These are phyloP conservation scores for Phoma sp. DNA, from an alignment of 2,329 filamentous ascomycete genomes.

Conservation along the genomic window DNA sequence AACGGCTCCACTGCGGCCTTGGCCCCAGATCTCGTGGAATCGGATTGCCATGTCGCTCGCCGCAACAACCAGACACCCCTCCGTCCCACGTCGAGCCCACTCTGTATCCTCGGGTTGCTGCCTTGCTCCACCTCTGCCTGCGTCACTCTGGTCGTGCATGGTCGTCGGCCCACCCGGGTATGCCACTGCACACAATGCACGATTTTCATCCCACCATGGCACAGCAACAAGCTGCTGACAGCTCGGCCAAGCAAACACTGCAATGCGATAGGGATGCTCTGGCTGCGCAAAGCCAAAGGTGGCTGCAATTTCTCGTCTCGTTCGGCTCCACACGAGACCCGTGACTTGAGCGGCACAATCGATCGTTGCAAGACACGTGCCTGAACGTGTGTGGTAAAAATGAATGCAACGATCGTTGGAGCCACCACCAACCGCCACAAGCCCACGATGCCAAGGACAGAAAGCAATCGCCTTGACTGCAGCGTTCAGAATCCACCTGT, in stretches of 20 bases:
- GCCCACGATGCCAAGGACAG: constrained; percentile 87
- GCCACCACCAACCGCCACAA: constrained; percentile 90
- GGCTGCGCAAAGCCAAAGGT: constrained; percentile 94
- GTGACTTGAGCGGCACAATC: constrained; percentile 94
- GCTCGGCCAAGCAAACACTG: constrained; percentile 92
- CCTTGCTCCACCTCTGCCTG: constrained; percentile 15
- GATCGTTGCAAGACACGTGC: constrained; percentile 85
- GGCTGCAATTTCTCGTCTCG: constrained; percentile 83
- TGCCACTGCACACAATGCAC: constrained; percentile 85
- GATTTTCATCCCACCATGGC: constrained; percentile 78
- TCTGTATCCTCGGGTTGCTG: constrained; percentile 59
- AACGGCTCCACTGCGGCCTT: constrained; percentile 54
- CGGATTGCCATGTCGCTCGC: constrained; percentile 91
- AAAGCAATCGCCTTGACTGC: constrained; percentile 98
- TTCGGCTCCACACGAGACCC: constrained; percentile 86
- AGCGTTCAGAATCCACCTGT: constrained; percentile 79
- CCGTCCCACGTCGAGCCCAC: constrained; percentile 63
- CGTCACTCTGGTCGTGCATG: constrained; percentile 1
- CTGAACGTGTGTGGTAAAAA: constrained; percentile 88
- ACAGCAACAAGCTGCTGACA: constrained; percentile 86
- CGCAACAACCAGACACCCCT: constrained; percentile 88
- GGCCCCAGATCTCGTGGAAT: constrained; percentile 94
- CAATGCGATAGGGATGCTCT: constrained; percentile 86
- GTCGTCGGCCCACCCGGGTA: constrained; percentile 71
- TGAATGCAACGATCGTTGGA: constrained; percentile 95